Evolutionary conservation across 164 flowering plant species (phyloP), one percentile per base, ranked within the genome.

Genomic region (Kingdonia uniflora): DNA sequence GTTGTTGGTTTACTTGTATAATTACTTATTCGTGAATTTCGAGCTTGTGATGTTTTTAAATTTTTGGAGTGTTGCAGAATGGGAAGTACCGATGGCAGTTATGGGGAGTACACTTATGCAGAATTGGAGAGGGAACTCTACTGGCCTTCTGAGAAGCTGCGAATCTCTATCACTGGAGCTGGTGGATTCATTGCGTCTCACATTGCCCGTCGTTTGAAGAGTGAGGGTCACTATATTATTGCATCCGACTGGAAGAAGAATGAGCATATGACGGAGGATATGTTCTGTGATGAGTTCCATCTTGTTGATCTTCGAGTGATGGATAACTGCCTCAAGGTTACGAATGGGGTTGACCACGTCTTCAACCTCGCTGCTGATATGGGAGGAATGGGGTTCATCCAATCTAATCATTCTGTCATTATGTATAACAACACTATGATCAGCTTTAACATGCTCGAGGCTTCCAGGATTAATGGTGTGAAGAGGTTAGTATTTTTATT

Each of bases 321-420:
- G 99, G 95, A 92, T 15, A 92, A 92, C 57, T 92, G 99, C 64
- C 59, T 88, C 71, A 88, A 81, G 70, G 95, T 92, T 47, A 88
- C 97, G 7, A 58, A 76, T 29, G 81, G 70, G 1, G 95, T 84
- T 24, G 95, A 92, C 54, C 99, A 92, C 69, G 96, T 92, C 6
- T 92, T 92, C 58, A 92, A 92, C 74, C 84, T 92, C n/a, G 99
- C 97, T 55, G 99, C 99, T 61, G 99, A 92, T 70, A 92, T 92
- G 99, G 99, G 99, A 58, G 99, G 99, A 29, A 92, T 92, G 99
- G 99, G 99, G 12, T 92, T 92, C 71, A 92, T 92, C 44, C 99
- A 92, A 74, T 92, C 99, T 50, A 92, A 92, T 62, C 99, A 92
- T 68, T 92, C 99, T 0, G 96, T 92, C 44, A 92, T 92, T 49